Conservation (phyloP, 148 eudicot species). For the Rhododendron williamsianum region DNA sequence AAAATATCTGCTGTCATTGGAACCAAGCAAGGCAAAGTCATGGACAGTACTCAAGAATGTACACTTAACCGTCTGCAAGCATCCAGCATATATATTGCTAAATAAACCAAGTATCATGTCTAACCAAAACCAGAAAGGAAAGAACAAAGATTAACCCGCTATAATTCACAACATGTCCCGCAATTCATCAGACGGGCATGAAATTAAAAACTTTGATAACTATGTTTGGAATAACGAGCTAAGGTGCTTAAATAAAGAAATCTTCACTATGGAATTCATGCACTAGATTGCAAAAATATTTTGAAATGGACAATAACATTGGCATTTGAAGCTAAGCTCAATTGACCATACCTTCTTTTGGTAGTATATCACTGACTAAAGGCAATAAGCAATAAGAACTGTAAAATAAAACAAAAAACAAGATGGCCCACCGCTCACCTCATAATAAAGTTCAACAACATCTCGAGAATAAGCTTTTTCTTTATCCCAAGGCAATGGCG, state of each 20-base stretch:
- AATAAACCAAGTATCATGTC: background rate
- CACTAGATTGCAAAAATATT: background rate
- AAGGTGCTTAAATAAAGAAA: background rate
- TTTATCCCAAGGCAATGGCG: conserved; percentile 85
- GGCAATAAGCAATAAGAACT: background rate
- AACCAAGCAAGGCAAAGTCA: background rate
- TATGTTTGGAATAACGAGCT: background rate
- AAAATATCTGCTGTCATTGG: background rate
- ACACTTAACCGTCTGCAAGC: background rate
- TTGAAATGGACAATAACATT: background rate
- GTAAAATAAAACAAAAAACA: background rate
- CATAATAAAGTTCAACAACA: conserved; percentile 76
- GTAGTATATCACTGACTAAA: background rate
- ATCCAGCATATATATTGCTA: background rate
- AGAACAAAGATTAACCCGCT: background rate
- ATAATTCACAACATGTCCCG: background rate
- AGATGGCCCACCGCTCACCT: conserved; percentile 38
- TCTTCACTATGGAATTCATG: background rate
- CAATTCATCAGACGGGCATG: background rate
- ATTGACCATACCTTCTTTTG: background rate
- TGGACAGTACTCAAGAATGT: background rate
- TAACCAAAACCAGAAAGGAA: background rate
- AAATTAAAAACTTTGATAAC: background rate
- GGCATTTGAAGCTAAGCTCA: background rate
- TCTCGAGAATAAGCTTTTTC: conserved; percentile 76